Evolutionary conservation across 164 flowering plant species (phyloP).

Genomic region (Dillenia suffruticosa): DNA sequence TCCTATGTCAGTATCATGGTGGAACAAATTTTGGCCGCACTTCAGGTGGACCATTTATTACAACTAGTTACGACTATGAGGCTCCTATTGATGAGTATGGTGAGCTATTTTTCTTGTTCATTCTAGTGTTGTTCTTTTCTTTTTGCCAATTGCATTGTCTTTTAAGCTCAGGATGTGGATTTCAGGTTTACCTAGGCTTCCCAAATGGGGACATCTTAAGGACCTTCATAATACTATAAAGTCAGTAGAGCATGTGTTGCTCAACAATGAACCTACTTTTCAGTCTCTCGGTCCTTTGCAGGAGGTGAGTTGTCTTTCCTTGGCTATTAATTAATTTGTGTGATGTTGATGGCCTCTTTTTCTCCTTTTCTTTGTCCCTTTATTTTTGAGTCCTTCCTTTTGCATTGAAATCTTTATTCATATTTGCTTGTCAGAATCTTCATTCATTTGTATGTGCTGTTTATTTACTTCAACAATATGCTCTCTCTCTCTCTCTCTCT

Average conservation of each 20-base stretch:
- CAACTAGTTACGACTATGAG: conserved; percentile 97
- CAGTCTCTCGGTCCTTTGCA: conserved; percentile 70
- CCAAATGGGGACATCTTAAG: conserved; percentile 97
- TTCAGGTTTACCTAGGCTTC: conserved; percentile 81
- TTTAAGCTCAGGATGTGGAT: conserved; percentile 3
- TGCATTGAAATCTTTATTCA: too few species aligned
- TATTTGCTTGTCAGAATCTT: too few species aligned
- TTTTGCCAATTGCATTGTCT: background rate
- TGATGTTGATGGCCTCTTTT: background rate
- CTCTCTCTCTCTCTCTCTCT: too few species aligned
- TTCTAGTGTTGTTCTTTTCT: background rate
- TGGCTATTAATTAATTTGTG: background rate
- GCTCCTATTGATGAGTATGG: conserved; percentile 99
- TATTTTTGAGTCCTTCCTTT: background rate
- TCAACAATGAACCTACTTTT: conserved; percentile 40
- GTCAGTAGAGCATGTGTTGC: conserved; percentile 62
- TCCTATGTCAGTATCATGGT: conserved; percentile 75
- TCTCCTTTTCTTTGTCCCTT: background rate
- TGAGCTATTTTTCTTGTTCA: conserved; percentile 15
- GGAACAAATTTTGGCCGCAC: conserved; percentile 99
- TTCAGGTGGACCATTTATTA: conserved; percentile 96
- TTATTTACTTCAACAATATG: too few species aligned
- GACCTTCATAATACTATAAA: conserved; percentile 85
- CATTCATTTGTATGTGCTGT: too few species aligned
- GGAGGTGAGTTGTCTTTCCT: conserved; percentile 49